Percentiles rank a stretch among this genome's conserved stretches.
phyloP scores from a whole-genome alignment of 2,329 filamentous ascomycete genomes.

The Penicillium sp. region DNA sequence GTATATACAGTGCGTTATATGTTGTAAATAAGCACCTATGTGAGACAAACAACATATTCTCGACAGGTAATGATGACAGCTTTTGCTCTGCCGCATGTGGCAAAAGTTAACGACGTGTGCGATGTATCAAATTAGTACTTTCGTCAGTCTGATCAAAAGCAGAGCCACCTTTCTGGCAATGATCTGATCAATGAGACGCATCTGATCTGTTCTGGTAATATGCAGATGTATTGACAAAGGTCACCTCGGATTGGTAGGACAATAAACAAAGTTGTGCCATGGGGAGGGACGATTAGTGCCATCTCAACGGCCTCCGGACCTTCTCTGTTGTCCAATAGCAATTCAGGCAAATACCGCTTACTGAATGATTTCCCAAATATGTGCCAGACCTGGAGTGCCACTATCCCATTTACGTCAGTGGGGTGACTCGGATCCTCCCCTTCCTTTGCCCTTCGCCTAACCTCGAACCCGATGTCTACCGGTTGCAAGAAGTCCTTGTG shows the following conservation, averaged over 20 bases:
- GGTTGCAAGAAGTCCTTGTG: constrained; percentile 14
- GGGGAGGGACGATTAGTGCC: constrained; percentile 4
- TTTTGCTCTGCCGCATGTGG: neutral
- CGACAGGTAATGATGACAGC: neutral
- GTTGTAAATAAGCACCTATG: too few relatives aligned
- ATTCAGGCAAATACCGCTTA: constrained; percentile 14
- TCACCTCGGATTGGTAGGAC: neutral
- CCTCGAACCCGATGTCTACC: constrained; percentile 15
- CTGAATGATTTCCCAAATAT: neutral
- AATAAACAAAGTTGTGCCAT: neutral
- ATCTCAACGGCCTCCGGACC: neutral
- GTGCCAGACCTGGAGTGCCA: neutral
- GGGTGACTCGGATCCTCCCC: constrained; percentile 23
- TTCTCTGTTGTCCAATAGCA: constrained; percentile 8
- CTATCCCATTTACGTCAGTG: constrained; percentile 14
- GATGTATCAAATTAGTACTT: neutral
- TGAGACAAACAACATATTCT: neutral
- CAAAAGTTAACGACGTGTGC: neutral
- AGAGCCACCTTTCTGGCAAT: neutral
- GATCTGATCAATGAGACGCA: too few relatives aligned
- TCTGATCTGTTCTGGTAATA: neutral
- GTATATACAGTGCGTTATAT: too few relatives aligned
- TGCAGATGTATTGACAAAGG: neutral
- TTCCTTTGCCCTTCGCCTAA: constrained; percentile 12
- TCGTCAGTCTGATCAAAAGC: constrained; percentile 1